Evolutionary conservation across 2,329 filamentous ascomycete species (phyloP).

Genomic region (Zasmidium citrigriseum): DNA sequence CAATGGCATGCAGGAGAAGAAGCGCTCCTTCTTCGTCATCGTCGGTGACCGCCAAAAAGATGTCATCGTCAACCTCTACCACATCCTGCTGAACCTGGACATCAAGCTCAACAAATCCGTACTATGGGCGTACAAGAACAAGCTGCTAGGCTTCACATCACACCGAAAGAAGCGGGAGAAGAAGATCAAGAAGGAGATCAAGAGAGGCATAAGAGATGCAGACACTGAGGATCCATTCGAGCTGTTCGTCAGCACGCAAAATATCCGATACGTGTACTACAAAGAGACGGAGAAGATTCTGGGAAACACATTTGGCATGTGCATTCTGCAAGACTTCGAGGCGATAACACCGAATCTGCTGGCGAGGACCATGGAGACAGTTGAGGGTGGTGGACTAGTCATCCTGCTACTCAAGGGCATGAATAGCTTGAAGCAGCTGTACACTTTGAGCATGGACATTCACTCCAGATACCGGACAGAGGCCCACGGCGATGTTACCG

Average conservation of each 20-base stretch:
- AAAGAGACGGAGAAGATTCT: conserved; percentile 99
- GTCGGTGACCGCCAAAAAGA: conserved; percentile 94
- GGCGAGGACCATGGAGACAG: conserved; percentile 92
- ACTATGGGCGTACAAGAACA: conserved; percentile 98
- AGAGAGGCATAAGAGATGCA: conserved; percentile 86
- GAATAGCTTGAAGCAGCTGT: conserved; percentile 95
- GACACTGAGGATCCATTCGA: conserved; percentile 96
- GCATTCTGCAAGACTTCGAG: conserved; percentile 96
- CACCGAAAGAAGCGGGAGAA: conserved; percentile 97
- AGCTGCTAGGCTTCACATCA: conserved; percentile 90
- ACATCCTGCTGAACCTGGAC: conserved; percentile 86
- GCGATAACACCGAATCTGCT: conserved; percentile 96
- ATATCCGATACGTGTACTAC: conserved; percentile 99
- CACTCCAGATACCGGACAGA: conserved; percentile 96
- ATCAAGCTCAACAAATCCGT: conserved; percentile 96
- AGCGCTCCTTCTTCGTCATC: conserved; percentile 95
- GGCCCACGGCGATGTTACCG: conserved; percentile 90
- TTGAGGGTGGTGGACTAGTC: conserved; percentile 92
- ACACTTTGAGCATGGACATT: conserved; percentile 96
- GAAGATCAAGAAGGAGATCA: conserved; percentile 98
- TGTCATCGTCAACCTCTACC: conserved; percentile 92
- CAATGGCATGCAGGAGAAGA: conserved; percentile 93
- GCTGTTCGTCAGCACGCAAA: conserved; percentile 91
- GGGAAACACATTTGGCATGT: conserved; percentile 98
- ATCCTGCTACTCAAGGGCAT: conserved; percentile 91